Evolutionary conservation across 495 filamentous ascomycete genomes (phyloP), one percentile per base, ranked within the genome.

Genomic region (Lentithecium fluviatile): DNA sequence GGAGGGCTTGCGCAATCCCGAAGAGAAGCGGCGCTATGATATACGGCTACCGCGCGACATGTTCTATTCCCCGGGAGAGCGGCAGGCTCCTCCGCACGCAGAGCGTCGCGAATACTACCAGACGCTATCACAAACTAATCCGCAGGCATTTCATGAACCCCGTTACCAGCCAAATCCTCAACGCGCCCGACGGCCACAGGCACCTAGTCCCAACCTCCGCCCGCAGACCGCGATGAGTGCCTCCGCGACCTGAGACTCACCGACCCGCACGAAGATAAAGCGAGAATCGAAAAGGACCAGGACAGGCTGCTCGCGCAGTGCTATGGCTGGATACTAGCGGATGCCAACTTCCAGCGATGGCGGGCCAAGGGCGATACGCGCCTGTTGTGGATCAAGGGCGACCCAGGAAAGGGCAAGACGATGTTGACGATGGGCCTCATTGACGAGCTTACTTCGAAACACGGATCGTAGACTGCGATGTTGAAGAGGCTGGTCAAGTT

Each of bases 301-400:
- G 79, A 73, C 34, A 69, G 69, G 10, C 63, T 82, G 1, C 55
- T 81, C 0, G 29, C 64, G 26, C 77, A 77, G 45, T 72, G 70
- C 11, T 79, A 75, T 58, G 17, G 32, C 50, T 82, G 75, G 79
- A 68, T 81, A 37, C 67, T 81, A 12, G 57, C 73, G 5, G 58
- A 79, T 45, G 6, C 49, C 0, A 67, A 68, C n/a, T 80, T 79
- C 59, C 36, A 58, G 45, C 25, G 57, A 66, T 79, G 73, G 74
- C 61, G 45, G 15, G 34, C 73, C 45, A 56, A 69, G 29, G 6
- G 54, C 8, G 45, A 74, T 8, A 68, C 48, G 34, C 66, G 60
- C 15, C 61, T 78, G 23, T 73, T 81, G 29, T 80, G 76, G 78
- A 74, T 82, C 32, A 79, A 50, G 6, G 42, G 42, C 20, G 64